Evolutionary conservation across 1,284 basidiomycete species (phyloP), one percentile per base, ranked within the genome.

Genomic region (Fomitopsis pinicola): DNA sequence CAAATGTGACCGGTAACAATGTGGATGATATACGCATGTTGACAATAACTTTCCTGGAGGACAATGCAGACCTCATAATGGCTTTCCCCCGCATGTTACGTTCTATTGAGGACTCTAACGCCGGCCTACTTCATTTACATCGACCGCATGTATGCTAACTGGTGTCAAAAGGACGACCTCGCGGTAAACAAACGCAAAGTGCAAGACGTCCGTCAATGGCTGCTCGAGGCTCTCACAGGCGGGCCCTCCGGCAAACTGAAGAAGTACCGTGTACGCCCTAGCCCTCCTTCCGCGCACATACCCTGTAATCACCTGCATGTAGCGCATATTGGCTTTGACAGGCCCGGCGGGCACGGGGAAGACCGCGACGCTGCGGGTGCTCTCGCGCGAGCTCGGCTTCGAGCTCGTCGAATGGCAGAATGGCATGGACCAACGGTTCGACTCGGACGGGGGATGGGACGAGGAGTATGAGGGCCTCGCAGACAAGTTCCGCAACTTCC

Each of bases 261-360:
- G 46, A 94, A 90, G 69, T 95, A 95, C 73, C 83, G 92, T 44
- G 94, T 95, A 65, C 57, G 87, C 78, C 17, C 44, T 22, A 2
- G 58, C 5, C 45, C 50, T n/a, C 45, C 3, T 30, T 28, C 22
- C 62, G 33, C 42, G 7, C 52, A 59, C 15, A 10, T 15, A 14
- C 35, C 28, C 7, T 7, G 7, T 10, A 5, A 22, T 53, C 44
- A 42, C 55, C 42, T 42, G n/a, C 58, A 7, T 36, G 26, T 35
- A 95, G 94, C 83, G 93, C 42, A 85, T 99, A 26, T 82, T 98
- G 2, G 86, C 87, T 0, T 77, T 99, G 8, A 92, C 92, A 1
- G 97, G 97, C 1, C 94, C 94, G 0, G 89, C 95, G 8, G 97
- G 97, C 0, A 86, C 88, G 0, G 97, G 87, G 0, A 99, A 99